Evolutionary conservation across 2,329 filamentous ascomycete genomes (phyloP).

Genomic region (Epicoccum sorghinum): DNA sequence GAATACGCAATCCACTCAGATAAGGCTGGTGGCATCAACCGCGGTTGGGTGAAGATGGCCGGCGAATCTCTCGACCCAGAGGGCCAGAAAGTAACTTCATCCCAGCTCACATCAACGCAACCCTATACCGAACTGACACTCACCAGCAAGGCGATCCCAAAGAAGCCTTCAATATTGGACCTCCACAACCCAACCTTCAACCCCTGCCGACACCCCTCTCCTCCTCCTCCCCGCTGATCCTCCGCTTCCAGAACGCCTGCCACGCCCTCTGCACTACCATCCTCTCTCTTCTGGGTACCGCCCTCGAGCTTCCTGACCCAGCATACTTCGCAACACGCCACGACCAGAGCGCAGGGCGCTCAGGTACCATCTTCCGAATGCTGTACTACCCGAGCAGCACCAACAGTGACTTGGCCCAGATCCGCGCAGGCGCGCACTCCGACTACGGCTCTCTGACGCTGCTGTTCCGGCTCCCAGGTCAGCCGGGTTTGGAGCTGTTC

Average conservation of each 20-base stretch:
- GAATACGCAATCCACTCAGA: conserved; percentile 73
- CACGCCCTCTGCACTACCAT: conserved; percentile 74
- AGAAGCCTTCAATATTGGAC: conserved; percentile 90
- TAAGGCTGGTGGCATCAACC: conserved; percentile 66
- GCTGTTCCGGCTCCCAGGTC: conserved; percentile 83
- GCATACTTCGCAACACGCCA: conserved; percentile 69
- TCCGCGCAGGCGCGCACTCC: conserved; percentile 89
- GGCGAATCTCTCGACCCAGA: conserved; percentile 86
- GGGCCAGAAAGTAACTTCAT: conserved; percentile 69
- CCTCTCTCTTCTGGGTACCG: conserved; percentile 77
- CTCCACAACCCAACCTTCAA: conserved; percentile 71
- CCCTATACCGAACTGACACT: conserved; percentile 43
- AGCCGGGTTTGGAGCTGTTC: conserved; percentile 85
- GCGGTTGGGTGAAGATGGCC: conserved; percentile 88
- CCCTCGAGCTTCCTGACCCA: conserved; percentile 63
- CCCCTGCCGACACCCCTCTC: conserved; percentile 72
- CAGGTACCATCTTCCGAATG: conserved; percentile 58
- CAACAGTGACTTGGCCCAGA: conserved; percentile 25
- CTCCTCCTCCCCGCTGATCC: conserved; percentile 65
- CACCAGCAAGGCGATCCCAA: conserved; percentile 72
- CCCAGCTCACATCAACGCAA: too few species aligned
- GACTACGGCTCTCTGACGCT: conserved; percentile 77
- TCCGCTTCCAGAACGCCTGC: conserved; percentile 72
- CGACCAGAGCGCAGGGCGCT: conserved; percentile 56
- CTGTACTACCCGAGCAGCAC: conserved; percentile 58